These are phyloP conservation scores for Cladosporium sp. DNA, from an alignment of 2,329 filamentous ascomycete species.

Conservation along the genomic window DNA sequence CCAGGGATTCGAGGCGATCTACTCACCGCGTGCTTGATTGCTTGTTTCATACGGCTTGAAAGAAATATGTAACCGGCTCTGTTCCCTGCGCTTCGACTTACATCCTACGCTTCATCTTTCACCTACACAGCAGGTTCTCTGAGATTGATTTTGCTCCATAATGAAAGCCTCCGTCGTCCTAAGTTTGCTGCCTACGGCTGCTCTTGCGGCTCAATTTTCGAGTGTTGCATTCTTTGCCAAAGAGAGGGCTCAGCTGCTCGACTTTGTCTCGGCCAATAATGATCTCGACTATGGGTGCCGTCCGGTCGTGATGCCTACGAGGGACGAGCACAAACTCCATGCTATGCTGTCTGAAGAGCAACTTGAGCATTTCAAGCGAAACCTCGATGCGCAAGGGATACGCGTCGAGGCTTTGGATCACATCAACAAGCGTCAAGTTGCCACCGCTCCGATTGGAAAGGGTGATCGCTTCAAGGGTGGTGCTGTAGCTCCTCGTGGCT, in stretches of 20 bases:
- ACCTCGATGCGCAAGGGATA: constrained; percentile 14
- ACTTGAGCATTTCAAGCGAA: constrained; percentile 28
- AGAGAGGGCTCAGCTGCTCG: constrained; percentile 24
- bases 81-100: too few species aligned
- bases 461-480: constrained; percentile 42
- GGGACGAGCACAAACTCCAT: constrained; percentile 31
- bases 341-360: constrained; percentile 32
- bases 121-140: not conserved
- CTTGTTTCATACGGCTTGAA: too few species aligned
- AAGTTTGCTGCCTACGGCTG: constrained; percentile 4
- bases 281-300: constrained; percentile 33
- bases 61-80: too few species aligned
- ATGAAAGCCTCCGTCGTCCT: constrained; percentile 6
- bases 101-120: not conserved
- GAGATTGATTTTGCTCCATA: not conserved
- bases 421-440: constrained; percentile 27
- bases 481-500: constrained; percentile 37
- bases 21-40: too few species aligned
- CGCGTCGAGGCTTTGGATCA: constrained; percentile 11
- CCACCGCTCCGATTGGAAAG: constrained; percentile 31
- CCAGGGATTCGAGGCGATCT: too few species aligned
- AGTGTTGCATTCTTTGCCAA: constrained; percentile 11
- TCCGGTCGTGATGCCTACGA: constrained; percentile 27
- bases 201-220: not conserved
- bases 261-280: constrained; percentile 30